phyloP scores from a whole-genome alignment of 495 filamentous ascomycete genomes.

The Hyaloscypha finlandica region DNA sequence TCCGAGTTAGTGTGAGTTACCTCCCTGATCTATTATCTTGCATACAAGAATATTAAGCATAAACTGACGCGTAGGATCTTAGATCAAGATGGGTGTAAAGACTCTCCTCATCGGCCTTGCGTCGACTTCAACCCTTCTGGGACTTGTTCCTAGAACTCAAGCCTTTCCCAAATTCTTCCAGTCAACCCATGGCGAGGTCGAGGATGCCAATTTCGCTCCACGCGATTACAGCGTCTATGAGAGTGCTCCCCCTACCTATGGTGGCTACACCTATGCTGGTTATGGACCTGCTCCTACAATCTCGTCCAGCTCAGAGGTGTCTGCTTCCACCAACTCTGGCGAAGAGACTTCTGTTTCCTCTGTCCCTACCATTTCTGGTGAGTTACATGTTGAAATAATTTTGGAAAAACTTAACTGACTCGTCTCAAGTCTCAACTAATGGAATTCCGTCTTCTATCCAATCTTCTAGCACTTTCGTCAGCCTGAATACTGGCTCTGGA shows the following conservation, averaged over 20 bases:
- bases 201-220: slow-evolving; percentile 15
- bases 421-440: not conserved
- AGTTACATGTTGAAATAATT: not conserved
- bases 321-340: slow-evolving; percentile 3
- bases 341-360: slow-evolving; percentile 11
- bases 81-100: slow-evolving; percentile 41
- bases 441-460: too few relatives aligned
- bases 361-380: not conserved
- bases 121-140: slow-evolving; percentile 38
- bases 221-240: slow-evolving; percentile 37
- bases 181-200: slow-evolving; percentile 29
- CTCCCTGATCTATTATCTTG: not conserved
- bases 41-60: not conserved
- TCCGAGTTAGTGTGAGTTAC: not conserved
- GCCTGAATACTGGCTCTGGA: too few relatives aligned
- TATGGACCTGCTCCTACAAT: slow-evolving; percentile 35
- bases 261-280: slow-evolving; percentile 44
- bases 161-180: slow-evolving; percentile 36
- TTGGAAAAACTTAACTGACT: not conserved
- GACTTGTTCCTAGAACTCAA: slow-evolving; percentile 30
- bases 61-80: slow-evolving; percentile 11
- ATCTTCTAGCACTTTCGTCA: too few relatives aligned
- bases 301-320: slow-evolving; percentile 11
- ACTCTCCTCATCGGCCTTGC: slow-evolving; percentile 38
- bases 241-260: slow-evolving; percentile 42